Percentiles rank a stretch among this genome's conserved stretches.
Evolutionary conservation across 805 yeast genomes (phyloP).

Genomic region (Zygosaccharomyces lentus): DNA sequence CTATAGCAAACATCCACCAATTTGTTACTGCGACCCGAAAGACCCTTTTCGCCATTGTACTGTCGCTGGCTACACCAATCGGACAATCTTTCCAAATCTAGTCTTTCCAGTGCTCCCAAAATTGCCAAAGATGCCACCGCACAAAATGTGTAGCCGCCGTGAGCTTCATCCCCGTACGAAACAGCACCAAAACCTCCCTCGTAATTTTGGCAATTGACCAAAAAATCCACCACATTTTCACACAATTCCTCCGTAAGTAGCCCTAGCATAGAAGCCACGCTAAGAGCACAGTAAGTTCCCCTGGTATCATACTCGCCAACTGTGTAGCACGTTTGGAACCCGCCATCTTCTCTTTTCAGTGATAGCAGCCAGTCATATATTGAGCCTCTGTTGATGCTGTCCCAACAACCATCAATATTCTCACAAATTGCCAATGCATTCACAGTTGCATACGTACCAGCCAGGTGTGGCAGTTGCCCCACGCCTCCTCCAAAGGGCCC

Average conservation of each 20-base stretch:
- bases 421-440: conserved; percentile 54
- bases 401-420: conserved; percentile 41
- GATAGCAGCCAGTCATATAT: conserved; percentile 61
- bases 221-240: conserved; percentile 53
- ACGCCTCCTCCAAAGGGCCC: conserved; percentile 88
- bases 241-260: conserved; percentile 58
- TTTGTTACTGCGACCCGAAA: conserved; percentile 86
- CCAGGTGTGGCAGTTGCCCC: conserved; percentile 78
- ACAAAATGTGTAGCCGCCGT: conserved; percentile 95
- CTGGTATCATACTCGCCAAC: conserved; percentile 82
- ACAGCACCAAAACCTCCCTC: conserved; percentile 95
- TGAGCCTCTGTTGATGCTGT: conserved; percentile 40
- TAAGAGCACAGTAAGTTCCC: conserved; percentile 83
- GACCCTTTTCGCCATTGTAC: conserved; percentile 71
- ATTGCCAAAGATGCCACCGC: conserved; percentile 63
- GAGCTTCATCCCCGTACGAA: conserved; percentile 79
- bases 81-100: conserved; percentile 48
- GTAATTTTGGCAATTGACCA: conserved; percentile 71
- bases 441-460: conserved; percentile 76
- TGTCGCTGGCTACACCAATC: conserved; percentile 75
- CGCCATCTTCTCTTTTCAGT: conserved; percentile 66
- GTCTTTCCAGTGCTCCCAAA: conserved; percentile 39
- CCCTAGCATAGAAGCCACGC: conserved; percentile 60
- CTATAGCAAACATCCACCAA: conserved; percentile 95
- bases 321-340: conserved; percentile 44